Conservation (phyloP, 2,329 filamentous ascomycete species). For the Fusarium nisikadoi region DNA sequence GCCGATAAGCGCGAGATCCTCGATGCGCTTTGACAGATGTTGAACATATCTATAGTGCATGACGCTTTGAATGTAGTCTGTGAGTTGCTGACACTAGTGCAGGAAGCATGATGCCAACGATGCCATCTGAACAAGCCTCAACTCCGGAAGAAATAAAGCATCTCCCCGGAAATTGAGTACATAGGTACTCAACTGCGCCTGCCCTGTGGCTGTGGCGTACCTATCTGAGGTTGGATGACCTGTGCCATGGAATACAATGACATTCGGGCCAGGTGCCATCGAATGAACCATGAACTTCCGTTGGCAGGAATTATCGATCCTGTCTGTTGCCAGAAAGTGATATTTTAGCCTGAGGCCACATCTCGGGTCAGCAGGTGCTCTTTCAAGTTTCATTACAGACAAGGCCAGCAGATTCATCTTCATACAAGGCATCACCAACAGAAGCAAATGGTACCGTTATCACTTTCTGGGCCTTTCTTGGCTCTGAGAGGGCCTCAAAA, state of each 20-base stretch:
- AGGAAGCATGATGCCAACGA: conserved; percentile 20
- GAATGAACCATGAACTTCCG: neutral
- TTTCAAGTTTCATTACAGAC: neutral
- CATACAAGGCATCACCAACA: neutral
- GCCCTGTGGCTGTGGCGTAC: conserved; percentile 2
- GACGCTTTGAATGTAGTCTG: conserved; percentile 2
- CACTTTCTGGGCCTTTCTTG: neutral
- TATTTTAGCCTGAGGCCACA: neutral
- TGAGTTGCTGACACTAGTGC: conserved; percentile 7
- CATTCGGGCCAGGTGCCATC: neutral
- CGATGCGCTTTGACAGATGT: conserved; percentile 27
- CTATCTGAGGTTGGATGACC: neutral
- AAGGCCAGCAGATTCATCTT: neutral
- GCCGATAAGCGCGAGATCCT: conserved; percentile 20
- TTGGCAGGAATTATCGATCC: neutral
- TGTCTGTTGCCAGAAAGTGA: neutral
- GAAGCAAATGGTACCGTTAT: conserved; percentile 6
- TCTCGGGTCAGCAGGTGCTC: neutral
- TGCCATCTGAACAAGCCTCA: conserved; percentile 2
- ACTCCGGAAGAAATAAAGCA: neutral
- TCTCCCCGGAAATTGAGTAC: neutral
- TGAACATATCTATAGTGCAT: conserved; percentile 17
- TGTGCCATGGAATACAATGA: neutral
- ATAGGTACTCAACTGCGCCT: neutral
- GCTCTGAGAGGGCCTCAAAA: neutral